Evolutionary conservation across 164 flowering plant genomes (phyloP).

Genomic region (Amborella trichopoda): DNA sequence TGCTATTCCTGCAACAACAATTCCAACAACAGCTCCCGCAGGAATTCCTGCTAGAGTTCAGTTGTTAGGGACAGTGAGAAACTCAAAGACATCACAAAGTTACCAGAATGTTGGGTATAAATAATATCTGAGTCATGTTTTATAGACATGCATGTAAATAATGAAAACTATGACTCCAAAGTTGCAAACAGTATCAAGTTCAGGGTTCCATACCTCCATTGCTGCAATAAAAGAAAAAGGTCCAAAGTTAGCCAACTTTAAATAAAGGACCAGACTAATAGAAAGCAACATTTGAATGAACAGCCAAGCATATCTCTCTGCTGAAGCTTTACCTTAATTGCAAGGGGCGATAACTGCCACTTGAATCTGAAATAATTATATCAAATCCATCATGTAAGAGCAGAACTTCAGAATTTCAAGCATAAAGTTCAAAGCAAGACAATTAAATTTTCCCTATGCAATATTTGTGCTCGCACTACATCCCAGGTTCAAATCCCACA

Average conservation of each 20-base stretch:
- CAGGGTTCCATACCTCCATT: conserved; percentile 28
- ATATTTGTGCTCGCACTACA: too few species aligned
- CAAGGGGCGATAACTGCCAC: conserved; percentile 33
- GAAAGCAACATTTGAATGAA: neutral
- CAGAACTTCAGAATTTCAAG: too few species aligned
- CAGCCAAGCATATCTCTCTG: neutral
- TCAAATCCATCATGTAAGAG: too few species aligned
- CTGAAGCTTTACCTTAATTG: conserved; percentile 28
- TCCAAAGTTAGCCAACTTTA: conserved; percentile 6
- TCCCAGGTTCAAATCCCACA: too few species aligned
- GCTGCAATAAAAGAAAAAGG: conserved; percentile 34
- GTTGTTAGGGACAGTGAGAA: conserved; percentile 1
- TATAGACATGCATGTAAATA: too few species aligned
- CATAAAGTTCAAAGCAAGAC: conserved; percentile 1
- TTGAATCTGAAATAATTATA: conserved; percentile 45
- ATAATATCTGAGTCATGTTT: too few species aligned
- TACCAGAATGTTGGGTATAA: conserved; percentile 2
- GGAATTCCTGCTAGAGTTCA: conserved; percentile 40
- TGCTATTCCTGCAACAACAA: conserved; percentile 32
- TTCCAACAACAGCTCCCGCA: conserved; percentile 54
- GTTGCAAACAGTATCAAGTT: too few species aligned
- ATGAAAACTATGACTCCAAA: too few species aligned
- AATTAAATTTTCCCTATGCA: too few species aligned
- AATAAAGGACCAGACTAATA: neutral
- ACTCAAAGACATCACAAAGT: conserved; percentile 5